Base-by-base conservation (phyloP, 371 early-diverging fungal genomes). In the Syncephalis plumigaleata region DNA sequence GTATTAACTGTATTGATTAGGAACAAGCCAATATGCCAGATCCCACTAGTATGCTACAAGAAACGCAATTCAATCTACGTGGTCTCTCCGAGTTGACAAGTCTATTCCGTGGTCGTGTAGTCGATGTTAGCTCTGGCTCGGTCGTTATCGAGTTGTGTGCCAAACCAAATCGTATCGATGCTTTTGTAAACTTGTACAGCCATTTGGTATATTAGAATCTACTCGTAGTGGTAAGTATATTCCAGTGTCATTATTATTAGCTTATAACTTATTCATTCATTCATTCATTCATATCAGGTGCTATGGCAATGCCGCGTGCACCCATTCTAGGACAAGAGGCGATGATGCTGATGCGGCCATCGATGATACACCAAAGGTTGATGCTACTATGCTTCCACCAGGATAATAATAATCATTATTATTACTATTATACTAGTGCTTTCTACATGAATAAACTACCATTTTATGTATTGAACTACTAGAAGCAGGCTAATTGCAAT, bases 241-340 rank as follows among this genome's bases (percentile, higher is more conserved):
- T 31, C 48, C 54, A 45, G 13, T 11, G 46, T 4, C 22, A 39
- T 39, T 38, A 11, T 42, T 15, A 20, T 22, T 16, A 21, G 17
- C n/a, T 0, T 23, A 40, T 36, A 36, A 24, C 42, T 27, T 20
- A 18, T n/a, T 9, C 36, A 25, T 36, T 31, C 42, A 38, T 44
- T 20, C 24, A 26, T 21, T n/a, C 9, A n/a, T n/a, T n/a, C n/a
- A n/a, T n/a, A n/a, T 15, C 60, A 77, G 80, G 84, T 49, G 67
- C 80, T 58, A 92, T 95, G 91, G 91, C 91, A 27, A 86, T 95
- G 81, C 87, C 93, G 8, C 71, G 92, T 42, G 79, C 85, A 27
- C 83, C 82, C 39, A 70, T 87, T 44, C 79, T 73, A 48, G 80
- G 79, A 44, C 56, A 70, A 45, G 70, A 79, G 50, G 84, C 79